Evolutionary conservation across 371 early-diverging fungal species (phyloP).

Genomic region (Syncephalis plumigaleata): DNA sequence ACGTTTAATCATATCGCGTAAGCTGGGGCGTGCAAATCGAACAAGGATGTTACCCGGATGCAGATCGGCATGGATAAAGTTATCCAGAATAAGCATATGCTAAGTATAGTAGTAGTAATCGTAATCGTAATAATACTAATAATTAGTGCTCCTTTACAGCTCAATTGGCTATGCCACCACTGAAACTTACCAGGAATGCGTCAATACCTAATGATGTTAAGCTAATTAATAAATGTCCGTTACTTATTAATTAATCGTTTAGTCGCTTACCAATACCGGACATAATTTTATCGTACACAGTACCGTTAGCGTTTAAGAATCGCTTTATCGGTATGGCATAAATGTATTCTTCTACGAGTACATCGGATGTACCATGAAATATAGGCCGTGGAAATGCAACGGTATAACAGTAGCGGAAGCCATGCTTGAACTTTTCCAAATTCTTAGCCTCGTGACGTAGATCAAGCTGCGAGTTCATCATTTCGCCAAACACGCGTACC

Average conservation of each 20-base stretch:
- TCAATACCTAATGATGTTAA: slow-evolving; percentile 16
- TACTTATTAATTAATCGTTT: no score
- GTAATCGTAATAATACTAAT: no score
- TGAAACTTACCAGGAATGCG: slow-evolving; percentile 27
- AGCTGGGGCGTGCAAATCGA: slow-evolving; percentile 50
- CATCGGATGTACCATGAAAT: slow-evolving; percentile 28
- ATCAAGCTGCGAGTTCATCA: slow-evolving; percentile 88
- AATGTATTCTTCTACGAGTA: slow-evolving; percentile 70
- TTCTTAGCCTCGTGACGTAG: slow-evolving; percentile 68
- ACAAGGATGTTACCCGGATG: slow-evolving; percentile 92
- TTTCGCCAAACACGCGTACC: slow-evolving; percentile 66
- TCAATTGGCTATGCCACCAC: no score
- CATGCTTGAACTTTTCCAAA: slow-evolving; percentile 40
- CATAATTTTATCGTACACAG: slow-evolving; percentile 45
- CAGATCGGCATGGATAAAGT: slow-evolving; percentile 87
- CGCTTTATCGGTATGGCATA: slow-evolving; percentile 56
- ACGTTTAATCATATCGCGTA: not conserved
- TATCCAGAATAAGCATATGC: slow-evolving; percentile 81
- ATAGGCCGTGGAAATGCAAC: slow-evolving; percentile 57
- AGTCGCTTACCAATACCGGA: slow-evolving; percentile 58
- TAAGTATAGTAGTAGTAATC: slow-evolving; percentile 5
- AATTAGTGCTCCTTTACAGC: no score
- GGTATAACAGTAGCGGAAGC: slow-evolving; percentile 34
- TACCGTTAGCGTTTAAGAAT: slow-evolving; percentile 35
- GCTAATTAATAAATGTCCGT: not conserved